Evolutionary conservation across 331 rosid species (phyloP), one percentile per base, ranked within the genome.

Genomic region (Malus hybrid): DNA sequence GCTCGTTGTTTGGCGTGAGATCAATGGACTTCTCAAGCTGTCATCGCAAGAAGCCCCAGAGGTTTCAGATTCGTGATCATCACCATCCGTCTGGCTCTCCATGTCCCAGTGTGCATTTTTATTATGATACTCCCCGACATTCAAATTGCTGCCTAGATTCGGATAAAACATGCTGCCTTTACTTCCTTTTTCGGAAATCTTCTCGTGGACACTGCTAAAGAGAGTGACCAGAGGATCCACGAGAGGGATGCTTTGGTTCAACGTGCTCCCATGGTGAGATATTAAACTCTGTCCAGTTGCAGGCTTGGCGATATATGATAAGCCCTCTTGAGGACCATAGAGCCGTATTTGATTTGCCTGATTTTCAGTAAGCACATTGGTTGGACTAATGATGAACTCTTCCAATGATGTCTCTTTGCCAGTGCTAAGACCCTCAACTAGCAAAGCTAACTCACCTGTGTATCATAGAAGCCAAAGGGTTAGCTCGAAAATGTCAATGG

Each of bases 221-320:
- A 80, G 72, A 36, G 79, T 74, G 55, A 80, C 83, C n/a, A 75
- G 75, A 52, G 79, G 83, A 75, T 80, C 83, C 68, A 68, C 46
- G 14, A 52, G 72, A 24, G 75, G 68, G 28, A 26, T 6, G 22
- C 48, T 78, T 78, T 63, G 33, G 68, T 42, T 63, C 10, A 39
- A 44, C 2, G 28, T 3, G 61, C 79, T 52, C 12, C 72, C 79
- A 0, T 63, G 72, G 55, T 24, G 72, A 4, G 79, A 80, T 39
- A 36, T n/a, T 8, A 69, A 13, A 34, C 68, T 62, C 29, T 32
- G 64, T 18, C 65, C 71, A 34, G 66, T 28, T 9, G 22, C 63
- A 22, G 79, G 79, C 50, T 74, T 68, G 50, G 79, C 83, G 9
- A 79, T 32, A 60, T 58, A 69, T 61, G 79, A 62, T 5, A 61